Conservation (phyloP, 495 filamentous ascomycete species). For the Hypoxylon perforatum region DNA sequence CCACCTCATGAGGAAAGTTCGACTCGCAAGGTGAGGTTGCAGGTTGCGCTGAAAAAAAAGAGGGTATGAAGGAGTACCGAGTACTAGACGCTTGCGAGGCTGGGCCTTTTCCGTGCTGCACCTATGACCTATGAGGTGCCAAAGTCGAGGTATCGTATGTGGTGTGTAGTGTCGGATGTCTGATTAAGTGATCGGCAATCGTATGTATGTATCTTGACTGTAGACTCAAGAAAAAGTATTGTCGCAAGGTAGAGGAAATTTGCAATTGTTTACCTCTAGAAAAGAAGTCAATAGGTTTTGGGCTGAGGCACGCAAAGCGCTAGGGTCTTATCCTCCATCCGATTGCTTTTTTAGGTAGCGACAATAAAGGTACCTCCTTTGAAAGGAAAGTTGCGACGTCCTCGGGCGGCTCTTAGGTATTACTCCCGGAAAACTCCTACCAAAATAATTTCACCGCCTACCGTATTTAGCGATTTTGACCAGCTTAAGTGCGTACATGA, state of each 20-base stretch:
- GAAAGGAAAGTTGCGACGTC: slow-evolving; percentile 28
- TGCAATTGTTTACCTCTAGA: no score
- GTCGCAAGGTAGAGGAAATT: no score
- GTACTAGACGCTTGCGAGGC: no score
- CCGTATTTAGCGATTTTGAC: slow-evolving; percentile 25
- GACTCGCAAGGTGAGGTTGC: not conserved
- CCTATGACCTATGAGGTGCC: no score
- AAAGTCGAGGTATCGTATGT: no score
- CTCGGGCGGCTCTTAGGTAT: slow-evolving; percentile 31
- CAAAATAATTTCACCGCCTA: slow-evolving; percentile 45
- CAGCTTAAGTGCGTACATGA: not conserved
- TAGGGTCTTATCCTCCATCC: not conserved
- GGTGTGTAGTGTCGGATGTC: no score
- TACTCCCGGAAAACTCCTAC: slow-evolving; percentile 4
- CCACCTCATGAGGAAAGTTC: slow-evolving; percentile 38
- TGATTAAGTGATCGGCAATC: no score
- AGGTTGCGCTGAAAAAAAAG: not conserved
- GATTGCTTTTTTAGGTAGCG: not conserved
- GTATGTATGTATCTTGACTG: no score
- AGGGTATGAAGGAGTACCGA: no score
- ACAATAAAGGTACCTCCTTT: slow-evolving; percentile 6
- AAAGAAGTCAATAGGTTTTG: no score
- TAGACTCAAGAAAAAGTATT: no score
- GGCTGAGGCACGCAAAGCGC: not conserved
- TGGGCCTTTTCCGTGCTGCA: no score